Evolutionary conservation across 2,329 filamentous ascomycete genomes (phyloP), one percentile per base, ranked within the genome.

Genomic region (Verticillium nonalfalfae): DNA sequence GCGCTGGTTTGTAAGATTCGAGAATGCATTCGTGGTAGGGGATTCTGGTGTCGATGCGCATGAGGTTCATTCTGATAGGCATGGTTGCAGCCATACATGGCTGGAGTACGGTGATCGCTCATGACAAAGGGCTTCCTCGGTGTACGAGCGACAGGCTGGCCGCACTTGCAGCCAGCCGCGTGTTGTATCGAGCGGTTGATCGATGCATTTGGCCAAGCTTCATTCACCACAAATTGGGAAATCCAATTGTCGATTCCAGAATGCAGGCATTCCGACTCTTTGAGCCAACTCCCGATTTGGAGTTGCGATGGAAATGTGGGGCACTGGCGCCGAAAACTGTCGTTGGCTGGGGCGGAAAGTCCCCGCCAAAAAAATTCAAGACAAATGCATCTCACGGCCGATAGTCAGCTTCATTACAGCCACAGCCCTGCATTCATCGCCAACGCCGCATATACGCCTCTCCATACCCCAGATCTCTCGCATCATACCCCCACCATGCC

Each of bases 401-500:
- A 52, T 52, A 21, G n/a, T 18, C n/a, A 52, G 45, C 45, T 52
- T 52, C 45, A 52, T 10, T 52, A 52, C 45, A 52, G 45, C 45
- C n/a, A 52, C 45, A 18, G 18, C 45, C 45, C n/a, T 52, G 18
- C 14, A 10, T 21, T 21, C 18, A n/a, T 18, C 45, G 45, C 45
- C 45, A 26, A 26, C 18, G n/a, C 21, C 45, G 18, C 7, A 21
- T 7, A 52, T 13, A n/a, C 45, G 18, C 45, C 18, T 9, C 18
- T 21, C 18, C 18, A 13, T 11, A n/a, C n/a, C 45, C 45, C 45
- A 13, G n/a, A 11, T 35, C 9, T 35, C 26, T 6, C 9, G 4
- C 56, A 60, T 60, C 31, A 52, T 59, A 39, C n/a, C 38, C 38
- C 57, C 56, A 70, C 66, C 56, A 80, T 80, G 78, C 73, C 78